Evolutionary conservation across 2,329 filamentous ascomycete genomes (phyloP).

Genomic region (Fusarium torreyae): DNA sequence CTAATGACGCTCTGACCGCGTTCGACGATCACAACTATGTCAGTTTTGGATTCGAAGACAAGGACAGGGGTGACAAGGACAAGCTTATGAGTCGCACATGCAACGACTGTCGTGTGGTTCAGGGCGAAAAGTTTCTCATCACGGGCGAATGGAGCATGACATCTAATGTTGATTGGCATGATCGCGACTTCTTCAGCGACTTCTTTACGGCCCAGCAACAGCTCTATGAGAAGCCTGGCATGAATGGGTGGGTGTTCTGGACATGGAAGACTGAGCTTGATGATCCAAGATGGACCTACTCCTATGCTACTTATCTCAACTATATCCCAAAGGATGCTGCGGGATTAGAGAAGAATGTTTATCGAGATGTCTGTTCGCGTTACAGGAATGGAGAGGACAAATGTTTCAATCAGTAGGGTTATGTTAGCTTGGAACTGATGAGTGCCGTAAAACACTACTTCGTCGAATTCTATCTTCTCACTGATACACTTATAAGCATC

Average conservation of each 20-base stretch:
- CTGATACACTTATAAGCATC: too few species aligned
- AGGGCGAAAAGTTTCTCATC: conserved; percentile 28
- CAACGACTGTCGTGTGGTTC: conserved; percentile 21
- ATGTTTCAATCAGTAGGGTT: too few species aligned
- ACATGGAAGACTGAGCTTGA: conserved; percentile 40
- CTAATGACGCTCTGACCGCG: conserved; percentile 15
- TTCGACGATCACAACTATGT: conserved; percentile 44
- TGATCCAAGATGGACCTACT: conserved; percentile 40
- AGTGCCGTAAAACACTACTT: too few species aligned
- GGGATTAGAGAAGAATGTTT: conserved; percentile 38
- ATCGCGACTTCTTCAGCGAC: conserved; percentile 32
- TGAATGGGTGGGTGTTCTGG: conserved; percentile 41
- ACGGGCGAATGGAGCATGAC: conserved; percentile 45
- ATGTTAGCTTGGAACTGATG: too few species aligned
- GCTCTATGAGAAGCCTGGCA: conserved; percentile 36
- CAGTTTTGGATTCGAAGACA: conserved; percentile 19
- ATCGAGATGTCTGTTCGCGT: conserved; percentile 27
- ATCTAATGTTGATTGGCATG: conserved; percentile 24
- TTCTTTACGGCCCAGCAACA: conserved; percentile 42
- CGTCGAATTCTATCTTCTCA: too few species aligned
- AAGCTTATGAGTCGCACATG: conserved; percentile 39
- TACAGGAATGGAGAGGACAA: conserved; percentile 4
- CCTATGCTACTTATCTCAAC: conserved; percentile 24
- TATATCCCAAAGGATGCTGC: conserved; percentile 39
- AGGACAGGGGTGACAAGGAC: conserved; percentile 1